Percentiles rank a stretch among this genome's conserved stretches.
Evolutionary conservation across 805 yeast species (phyloP).

Genomic region (Candida krabiensis): DNA sequence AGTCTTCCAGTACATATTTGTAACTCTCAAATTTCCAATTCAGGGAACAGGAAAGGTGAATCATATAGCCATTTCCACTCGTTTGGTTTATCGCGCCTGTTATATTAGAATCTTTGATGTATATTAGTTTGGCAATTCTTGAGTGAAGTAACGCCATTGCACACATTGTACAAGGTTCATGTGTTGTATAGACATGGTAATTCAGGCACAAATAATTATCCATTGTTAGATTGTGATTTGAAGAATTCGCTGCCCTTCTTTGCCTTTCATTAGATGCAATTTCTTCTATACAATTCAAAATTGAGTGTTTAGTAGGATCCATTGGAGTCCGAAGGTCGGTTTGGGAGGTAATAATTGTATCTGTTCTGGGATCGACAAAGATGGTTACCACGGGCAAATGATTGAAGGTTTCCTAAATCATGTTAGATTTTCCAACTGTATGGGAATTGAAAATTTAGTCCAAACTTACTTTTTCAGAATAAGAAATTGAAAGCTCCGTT

Average conservation of each 20-base stretch:
- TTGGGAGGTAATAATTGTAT: slow-evolving; percentile 38
- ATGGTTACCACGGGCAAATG: slow-evolving; percentile 54
- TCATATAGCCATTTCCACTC: slow-evolving; percentile 67
- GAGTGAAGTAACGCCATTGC: slow-evolving; percentile 95
- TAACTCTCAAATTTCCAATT: slow-evolving; percentile 79
- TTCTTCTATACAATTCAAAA: slow-evolving; percentile 65
- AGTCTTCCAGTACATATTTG: slow-evolving; percentile 17
- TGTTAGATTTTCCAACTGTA: too few species aligned
- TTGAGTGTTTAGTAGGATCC: slow-evolving; percentile 69
- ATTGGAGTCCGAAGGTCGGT: slow-evolving; percentile 39
- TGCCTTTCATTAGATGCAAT: slow-evolving; percentile 58
- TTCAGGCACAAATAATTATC: slow-evolving; percentile 69
- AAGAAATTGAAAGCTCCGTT: slow-evolving; percentile 27
- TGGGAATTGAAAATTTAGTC: too few species aligned
- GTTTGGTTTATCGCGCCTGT: slow-evolving; percentile 57
- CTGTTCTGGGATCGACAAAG: slow-evolving; percentile 58
- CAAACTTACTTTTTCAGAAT: not conserved
- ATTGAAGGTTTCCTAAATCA: not conserved
- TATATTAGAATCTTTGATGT: slow-evolving; percentile 43
- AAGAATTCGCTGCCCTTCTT: slow-evolving; percentile 31
- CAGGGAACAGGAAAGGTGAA: slow-evolving; percentile 72
- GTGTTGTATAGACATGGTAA: slow-evolving; percentile 80
- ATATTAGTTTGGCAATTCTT: slow-evolving; percentile 68
- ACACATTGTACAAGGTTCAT: slow-evolving; percentile 97
- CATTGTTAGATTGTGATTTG: slow-evolving; percentile 5